Evolutionary conservation across 495 filamentous ascomycete genomes (phyloP).

Genomic region (Bathelium albidoporum): DNA sequence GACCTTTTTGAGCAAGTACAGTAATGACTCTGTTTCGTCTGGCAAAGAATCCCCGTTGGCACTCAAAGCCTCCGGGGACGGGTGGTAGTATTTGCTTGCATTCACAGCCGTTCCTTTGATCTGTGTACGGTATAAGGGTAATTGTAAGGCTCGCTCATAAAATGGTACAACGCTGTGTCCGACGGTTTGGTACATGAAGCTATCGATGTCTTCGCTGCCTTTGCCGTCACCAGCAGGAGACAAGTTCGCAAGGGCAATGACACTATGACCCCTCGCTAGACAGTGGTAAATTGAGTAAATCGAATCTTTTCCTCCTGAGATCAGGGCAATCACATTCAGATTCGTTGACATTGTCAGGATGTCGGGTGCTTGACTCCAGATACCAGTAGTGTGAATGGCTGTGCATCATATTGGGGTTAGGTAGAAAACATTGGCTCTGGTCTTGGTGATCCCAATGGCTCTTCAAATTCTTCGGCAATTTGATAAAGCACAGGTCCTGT

Average conservation of each 20-base stretch:
- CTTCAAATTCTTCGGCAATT: too few relatives aligned
- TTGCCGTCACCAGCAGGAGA: constrained; percentile 41
- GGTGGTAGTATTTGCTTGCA: constrained; percentile 48
- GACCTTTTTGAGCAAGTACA: constrained; percentile 58
- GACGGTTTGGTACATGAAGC: constrained; percentile 99
- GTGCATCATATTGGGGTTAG: background rate
- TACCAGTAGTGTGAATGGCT: background rate
- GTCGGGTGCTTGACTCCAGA: background rate
- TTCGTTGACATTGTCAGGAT: background rate
- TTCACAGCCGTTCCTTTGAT: constrained; percentile 63
- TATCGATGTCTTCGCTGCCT: constrained; percentile 67
- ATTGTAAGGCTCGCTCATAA: constrained; percentile 61
- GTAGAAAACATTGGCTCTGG: background rate
- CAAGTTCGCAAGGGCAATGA: constrained; percentile 84
- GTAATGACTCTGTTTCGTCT: constrained; percentile 83
- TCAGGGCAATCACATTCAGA: constrained; percentile 78
- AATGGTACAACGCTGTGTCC: constrained; percentile 81
- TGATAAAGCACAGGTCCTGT: too few relatives aligned
- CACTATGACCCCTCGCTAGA: constrained; percentile 68
- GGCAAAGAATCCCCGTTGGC: constrained; percentile 3
- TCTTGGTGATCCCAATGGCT: too few relatives aligned
- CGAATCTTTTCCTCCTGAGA: constrained; percentile 96
- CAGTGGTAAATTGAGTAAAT: constrained; percentile 90
- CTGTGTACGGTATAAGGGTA: constrained; percentile 68
- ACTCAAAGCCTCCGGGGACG: background rate